Conservation (phyloP, 495 filamentous ascomycete species). For the Bombardia bombarda region DNA sequence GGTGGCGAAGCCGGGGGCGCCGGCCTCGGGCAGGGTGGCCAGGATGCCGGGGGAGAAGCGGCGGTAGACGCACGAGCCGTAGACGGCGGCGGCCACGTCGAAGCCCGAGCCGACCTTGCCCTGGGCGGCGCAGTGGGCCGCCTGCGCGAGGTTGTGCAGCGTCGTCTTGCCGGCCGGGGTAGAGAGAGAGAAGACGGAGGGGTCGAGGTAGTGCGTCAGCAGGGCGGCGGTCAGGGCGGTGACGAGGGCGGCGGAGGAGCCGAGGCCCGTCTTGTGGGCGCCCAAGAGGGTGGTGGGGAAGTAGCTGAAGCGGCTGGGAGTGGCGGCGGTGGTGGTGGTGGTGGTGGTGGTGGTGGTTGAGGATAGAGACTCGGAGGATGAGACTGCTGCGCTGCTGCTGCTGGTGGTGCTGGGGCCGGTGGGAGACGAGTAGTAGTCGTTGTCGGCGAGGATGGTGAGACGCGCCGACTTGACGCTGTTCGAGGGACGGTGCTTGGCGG, state of each 20-base stretch:
- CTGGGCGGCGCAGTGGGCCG: slow-evolving; percentile 90
- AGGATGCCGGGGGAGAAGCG: slow-evolving; percentile 82
- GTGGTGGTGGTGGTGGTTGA: slow-evolving; percentile 8
- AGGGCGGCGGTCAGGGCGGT: slow-evolving; percentile 82
- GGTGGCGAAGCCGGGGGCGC: slow-evolving; percentile 55
- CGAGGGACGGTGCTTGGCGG: slow-evolving; percentile 44
- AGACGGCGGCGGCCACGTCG: slow-evolving; percentile 90
- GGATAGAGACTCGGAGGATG: slow-evolving; percentile 5
- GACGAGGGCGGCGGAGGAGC: slow-evolving; percentile 89
- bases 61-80: slow-evolving; percentile 81
- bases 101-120: slow-evolving; percentile 95
- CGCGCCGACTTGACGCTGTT: slow-evolving; percentile 56
- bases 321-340: slow-evolving; percentile 8
- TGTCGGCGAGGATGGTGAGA: slow-evolving; percentile 87
- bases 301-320: slow-evolving; percentile 53
- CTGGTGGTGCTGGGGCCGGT: slow-evolving; percentile 14
- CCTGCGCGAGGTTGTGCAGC: slow-evolving; percentile 89
- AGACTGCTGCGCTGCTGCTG: slow-evolving; percentile 2
- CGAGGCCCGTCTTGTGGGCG: slow-evolving; percentile 94
- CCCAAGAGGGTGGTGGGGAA: slow-evolving; percentile 67
- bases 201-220: slow-evolving; percentile 70
- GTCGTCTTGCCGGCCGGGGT: slow-evolving; percentile 25
- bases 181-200: slow-evolving; percentile 44
- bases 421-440: slow-evolving; percentile 78
- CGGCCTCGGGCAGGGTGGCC: slow-evolving; percentile 53